These are phyloP conservation scores for Aspergillus chevalieri DNA, from an alignment of 2,329 filamentous ascomycete species.

Conservation along the genomic window DNA sequence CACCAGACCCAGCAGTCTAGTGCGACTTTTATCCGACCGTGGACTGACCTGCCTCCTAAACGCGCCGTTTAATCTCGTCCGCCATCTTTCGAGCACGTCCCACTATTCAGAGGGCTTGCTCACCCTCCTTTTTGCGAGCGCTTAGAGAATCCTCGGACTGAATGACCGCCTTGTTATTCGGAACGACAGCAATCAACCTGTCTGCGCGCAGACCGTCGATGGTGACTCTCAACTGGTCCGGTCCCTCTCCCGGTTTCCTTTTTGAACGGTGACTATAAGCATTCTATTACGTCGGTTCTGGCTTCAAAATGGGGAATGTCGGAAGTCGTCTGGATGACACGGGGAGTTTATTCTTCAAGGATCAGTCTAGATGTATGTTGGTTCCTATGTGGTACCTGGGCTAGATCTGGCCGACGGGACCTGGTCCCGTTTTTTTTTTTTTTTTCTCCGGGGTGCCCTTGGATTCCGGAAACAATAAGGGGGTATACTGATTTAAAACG, in stretches of 20 bases:
- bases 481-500: slow-evolving; percentile 8
- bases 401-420: background rate
- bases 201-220: slow-evolving; percentile 27
- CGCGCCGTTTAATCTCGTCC: background rate
- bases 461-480: background rate
- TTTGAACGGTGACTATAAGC: slow-evolving; percentile 21
- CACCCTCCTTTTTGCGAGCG: background rate
- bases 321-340: slow-evolving; percentile 77
- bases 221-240: slow-evolving; percentile 23
- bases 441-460: background rate
- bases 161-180: slow-evolving; percentile 19
- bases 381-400: background rate
- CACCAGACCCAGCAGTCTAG: background rate
- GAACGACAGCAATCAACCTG: slow-evolving; percentile 15
- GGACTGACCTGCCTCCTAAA: background rate
- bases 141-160: slow-evolving; percentile 4
- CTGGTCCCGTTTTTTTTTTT: background rate
- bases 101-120: background rate
- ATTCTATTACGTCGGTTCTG: slow-evolving; percentile 3
- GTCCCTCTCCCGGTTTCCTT: slow-evolving; percentile 20
- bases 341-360: slow-evolving; percentile 75
- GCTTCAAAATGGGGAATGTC: slow-evolving; percentile 77
- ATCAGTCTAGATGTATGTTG: slow-evolving; percentile 76
- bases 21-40: background rate
- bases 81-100: background rate